These are phyloP conservation scores for Penicillium sp. DNA, from an alignment of 2,329 filamentous ascomycete species.

Conservation along the genomic window DNA sequence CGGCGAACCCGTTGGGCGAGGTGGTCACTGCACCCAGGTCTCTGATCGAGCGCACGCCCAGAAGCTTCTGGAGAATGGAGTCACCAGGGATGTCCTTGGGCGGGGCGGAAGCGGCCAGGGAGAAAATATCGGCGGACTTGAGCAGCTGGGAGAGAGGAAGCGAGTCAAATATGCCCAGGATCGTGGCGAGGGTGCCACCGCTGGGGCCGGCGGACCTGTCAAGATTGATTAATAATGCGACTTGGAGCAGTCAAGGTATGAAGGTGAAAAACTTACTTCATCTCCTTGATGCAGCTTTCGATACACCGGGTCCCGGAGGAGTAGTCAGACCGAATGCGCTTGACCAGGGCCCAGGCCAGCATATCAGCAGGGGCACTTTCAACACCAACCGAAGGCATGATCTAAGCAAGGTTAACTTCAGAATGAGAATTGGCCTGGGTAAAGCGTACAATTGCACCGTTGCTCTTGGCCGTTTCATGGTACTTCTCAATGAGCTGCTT, in stretches of 20 bases:
- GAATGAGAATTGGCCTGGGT: not conserved
- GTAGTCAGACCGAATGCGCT: constrained; percentile 50
- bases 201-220: constrained; percentile 44
- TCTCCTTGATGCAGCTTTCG: constrained; percentile 50
- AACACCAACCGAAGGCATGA: constrained; percentile 58
- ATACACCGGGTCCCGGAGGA: constrained; percentile 50
- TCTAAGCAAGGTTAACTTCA: constrained; percentile 32
- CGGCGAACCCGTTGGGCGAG: constrained; percentile 50
- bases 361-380: constrained; percentile 60
- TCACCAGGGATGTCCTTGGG: constrained; percentile 31
- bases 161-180: constrained; percentile 53
- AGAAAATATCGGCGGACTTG: constrained; percentile 49
- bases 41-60: constrained; percentile 52
- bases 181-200: constrained; percentile 62
- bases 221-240: constrained; percentile 3
- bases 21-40: constrained; percentile 58
- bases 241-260: not conserved
- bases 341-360: constrained; percentile 50
- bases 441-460: constrained; percentile 53
- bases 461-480: constrained; percentile 55
- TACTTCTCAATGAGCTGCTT: constrained; percentile 59
- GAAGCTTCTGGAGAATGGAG: constrained; percentile 29
- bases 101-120: constrained; percentile 45
- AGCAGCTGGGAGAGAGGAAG: constrained; percentile 46
- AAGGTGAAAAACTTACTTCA: constrained; percentile 42